Conservation (phyloP, 2,329 filamentous ascomycete species). For the Epichloe festucae region DNA sequence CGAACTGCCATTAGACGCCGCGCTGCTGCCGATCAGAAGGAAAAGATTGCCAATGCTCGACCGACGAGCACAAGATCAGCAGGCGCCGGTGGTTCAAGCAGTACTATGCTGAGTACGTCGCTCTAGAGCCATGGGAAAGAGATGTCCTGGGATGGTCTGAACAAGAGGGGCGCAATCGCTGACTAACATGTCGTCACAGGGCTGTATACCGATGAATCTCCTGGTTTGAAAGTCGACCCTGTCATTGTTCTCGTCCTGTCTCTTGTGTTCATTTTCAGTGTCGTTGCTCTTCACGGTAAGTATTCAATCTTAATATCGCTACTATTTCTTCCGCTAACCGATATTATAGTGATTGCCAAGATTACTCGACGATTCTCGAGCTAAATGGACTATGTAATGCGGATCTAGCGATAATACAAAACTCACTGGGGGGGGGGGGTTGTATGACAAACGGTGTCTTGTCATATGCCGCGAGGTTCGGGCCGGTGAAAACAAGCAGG, state of each 20-base stretch:
- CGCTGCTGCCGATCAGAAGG: conserved; percentile 92
- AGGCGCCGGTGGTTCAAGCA: conserved; percentile 88
- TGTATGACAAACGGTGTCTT: not conserved
- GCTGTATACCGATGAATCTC: conserved; percentile 97
- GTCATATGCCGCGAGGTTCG: not conserved
- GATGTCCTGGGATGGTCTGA: not conserved
- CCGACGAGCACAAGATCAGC: conserved; percentile 87
- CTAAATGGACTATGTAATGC: conserved; percentile 23
- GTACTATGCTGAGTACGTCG: conserved; percentile 92
- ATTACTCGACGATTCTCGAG: conserved; percentile 76
- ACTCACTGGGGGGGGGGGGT: not conserved
- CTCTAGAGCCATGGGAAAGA: conserved; percentile 21
- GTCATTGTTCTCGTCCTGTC: conserved; percentile 94
- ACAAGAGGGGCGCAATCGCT: not conserved
- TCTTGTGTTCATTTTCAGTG: conserved; percentile 96
- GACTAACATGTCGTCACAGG: conserved; percentile 31
- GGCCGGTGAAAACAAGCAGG: not conserved
- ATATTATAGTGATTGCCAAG: conserved; percentile 72
- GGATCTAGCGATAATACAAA: not conserved
- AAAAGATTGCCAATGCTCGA: conserved; percentile 87
- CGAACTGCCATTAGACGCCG: conserved; percentile 91
- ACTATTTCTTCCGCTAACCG: not conserved
- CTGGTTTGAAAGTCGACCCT: conserved; percentile 92
- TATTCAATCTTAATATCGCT: not conserved
- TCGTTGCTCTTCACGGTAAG: conserved; percentile 70